These are phyloP conservation scores for Aureobasidium leucospermi DNA, from an alignment of 2,329 filamentous ascomycete genomes.

Conservation along the genomic window DNA sequence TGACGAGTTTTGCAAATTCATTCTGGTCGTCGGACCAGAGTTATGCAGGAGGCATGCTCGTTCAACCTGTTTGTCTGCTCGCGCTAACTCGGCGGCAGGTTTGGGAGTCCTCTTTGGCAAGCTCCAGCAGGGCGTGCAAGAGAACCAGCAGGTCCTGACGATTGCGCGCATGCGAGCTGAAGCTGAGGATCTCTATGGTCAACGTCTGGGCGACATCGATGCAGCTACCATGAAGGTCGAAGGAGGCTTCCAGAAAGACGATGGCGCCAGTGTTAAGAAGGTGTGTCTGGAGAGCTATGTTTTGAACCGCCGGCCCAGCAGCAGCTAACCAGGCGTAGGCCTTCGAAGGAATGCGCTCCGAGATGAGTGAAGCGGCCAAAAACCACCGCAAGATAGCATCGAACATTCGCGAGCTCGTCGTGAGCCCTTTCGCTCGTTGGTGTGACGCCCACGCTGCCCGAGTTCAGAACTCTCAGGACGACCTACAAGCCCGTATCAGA, in stretches of 20 bases:
- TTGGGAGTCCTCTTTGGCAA: constrained; percentile 93
- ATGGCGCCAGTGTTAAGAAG: constrained; percentile 93
- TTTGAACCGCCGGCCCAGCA: not conserved
- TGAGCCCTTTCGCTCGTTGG: constrained; percentile 91
- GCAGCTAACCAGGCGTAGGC: constrained; percentile 48
- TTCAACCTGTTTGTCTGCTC: not conserved
- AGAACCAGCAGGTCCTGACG: constrained; percentile 89
- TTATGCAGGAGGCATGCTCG: constrained; percentile 73
- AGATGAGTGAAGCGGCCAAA: constrained; percentile 85
- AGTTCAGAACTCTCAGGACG: constrained; percentile 89
- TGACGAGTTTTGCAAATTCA: constrained; percentile 87
- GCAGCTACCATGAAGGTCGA: constrained; percentile 72
- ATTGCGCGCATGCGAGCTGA: constrained; percentile 92
- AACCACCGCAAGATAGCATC: constrained; percentile 94
- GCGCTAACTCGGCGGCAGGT: constrained; percentile 35
- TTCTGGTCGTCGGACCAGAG: constrained; percentile 83
- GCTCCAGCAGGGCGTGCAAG: constrained; percentile 89
- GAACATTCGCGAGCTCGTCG: constrained; percentile 91
- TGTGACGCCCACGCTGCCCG: constrained; percentile 89
- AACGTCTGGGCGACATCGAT: constrained; percentile 72
- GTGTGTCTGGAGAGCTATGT: constrained; percentile 41
- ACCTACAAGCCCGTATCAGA: constrained; percentile 85
- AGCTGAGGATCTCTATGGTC: constrained; percentile 83
- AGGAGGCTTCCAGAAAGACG: constrained; percentile 81
- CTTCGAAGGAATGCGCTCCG: constrained; percentile 83